phyloP scores from a whole-genome alignment of 345 rosid genomes.

The Rhizophora mangle region DNA sequence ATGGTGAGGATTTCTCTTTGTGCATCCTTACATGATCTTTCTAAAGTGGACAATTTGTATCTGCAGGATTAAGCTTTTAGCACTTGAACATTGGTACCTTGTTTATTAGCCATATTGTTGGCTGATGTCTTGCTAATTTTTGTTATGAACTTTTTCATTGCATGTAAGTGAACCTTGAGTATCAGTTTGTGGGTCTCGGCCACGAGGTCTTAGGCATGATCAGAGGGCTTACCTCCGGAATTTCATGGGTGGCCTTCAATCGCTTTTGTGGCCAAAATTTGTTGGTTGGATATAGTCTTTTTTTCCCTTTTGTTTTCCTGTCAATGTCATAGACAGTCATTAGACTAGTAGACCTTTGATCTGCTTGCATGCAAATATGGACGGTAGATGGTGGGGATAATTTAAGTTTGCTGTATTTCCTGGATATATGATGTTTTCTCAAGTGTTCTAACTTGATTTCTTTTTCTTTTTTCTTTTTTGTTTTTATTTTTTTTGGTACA shows the following conservation, averaged over 20 bases:
- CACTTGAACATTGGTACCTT: too few species aligned
- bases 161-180: too few species aligned
- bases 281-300: too few species aligned
- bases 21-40: neutral
- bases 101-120: too few species aligned
- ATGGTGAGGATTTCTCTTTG: slow-evolving; percentile 56
- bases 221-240: too few species aligned
- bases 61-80: neutral
- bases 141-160: too few species aligned
- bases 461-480: slow-evolving; percentile 20
- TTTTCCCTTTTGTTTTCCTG: too few species aligned
- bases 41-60: neutral
- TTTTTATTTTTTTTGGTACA: slow-evolving; percentile 38
- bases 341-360: slow-evolving; percentile 22
- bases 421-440: slow-evolving; percentile 16
- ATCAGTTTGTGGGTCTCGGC: too few species aligned
- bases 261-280: too few species aligned
- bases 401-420: slow-evolving; percentile 20
- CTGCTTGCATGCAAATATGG: slow-evolving; percentile 30
- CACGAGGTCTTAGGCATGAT: too few species aligned
- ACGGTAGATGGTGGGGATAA: slow-evolving; percentile 25
- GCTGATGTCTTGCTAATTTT: too few species aligned
- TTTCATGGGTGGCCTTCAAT: too few species aligned
- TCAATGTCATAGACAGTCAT: neutral
- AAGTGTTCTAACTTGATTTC: slow-evolving; percentile 10